phyloP scores from a whole-genome alignment of 352 stramenopile species.

The Pythium biforme region DNA sequence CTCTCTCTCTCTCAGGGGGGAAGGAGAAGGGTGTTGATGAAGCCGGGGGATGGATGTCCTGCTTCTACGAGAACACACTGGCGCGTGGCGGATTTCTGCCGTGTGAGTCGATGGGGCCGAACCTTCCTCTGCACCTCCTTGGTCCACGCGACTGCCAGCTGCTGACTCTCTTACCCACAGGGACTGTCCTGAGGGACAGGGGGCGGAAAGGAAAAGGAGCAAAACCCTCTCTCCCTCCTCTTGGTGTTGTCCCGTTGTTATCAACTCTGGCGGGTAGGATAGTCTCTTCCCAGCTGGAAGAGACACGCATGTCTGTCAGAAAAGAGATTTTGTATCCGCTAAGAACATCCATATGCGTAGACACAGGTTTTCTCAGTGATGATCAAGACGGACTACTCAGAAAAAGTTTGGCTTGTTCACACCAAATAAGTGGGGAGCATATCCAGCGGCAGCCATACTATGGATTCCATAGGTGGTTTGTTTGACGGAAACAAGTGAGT shows the following conservation, averaged over 20 bases:
- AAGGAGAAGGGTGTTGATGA: background rate
- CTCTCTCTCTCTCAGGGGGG: background rate
- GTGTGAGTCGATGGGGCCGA: background rate
- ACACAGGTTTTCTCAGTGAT: background rate
- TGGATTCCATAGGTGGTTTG: no score
- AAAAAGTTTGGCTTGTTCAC: no score
- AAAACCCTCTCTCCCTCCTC: conserved; percentile 2
- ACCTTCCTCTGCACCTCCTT: conserved; percentile 7
- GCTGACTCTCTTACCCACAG: conserved; percentile 25
- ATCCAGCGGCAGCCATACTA: no score
- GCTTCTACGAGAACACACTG: conserved; percentile 3
- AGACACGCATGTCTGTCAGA: no score
- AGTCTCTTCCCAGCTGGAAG: background rate
- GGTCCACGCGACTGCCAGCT: conserved; percentile 2
- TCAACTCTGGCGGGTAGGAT: conserved; percentile 2
- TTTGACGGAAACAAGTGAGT: no score
- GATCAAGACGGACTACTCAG: no score
- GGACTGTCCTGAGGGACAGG: background rate
- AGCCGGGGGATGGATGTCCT: conserved; percentile 3
- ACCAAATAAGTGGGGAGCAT: no score
- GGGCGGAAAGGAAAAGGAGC: conserved; percentile 1
- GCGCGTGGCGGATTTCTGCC: conserved; percentile 13
- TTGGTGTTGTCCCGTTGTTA: conserved; percentile 21
- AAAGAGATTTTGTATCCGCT: background rate
- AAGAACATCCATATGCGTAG: no score